phyloP scores from a whole-genome alignment of 2,329 filamentous ascomycete species.

The Xylariaceae sp. region DNA sequence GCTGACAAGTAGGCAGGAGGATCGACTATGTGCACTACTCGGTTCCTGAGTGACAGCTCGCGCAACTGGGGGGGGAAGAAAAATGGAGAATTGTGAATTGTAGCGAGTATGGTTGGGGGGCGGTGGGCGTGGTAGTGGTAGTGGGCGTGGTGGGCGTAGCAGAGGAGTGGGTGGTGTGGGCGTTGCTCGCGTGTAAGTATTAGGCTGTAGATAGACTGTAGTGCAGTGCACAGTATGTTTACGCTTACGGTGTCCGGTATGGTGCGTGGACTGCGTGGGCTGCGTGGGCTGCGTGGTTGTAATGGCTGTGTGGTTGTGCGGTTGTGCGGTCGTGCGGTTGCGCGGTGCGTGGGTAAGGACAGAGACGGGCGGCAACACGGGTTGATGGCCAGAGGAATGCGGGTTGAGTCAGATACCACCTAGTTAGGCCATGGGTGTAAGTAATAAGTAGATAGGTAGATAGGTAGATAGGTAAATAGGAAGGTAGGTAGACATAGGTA shows the following conservation, averaged over 20 bases:
- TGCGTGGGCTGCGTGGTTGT: background rate
- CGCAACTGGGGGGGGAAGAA: slow-evolving; percentile 22
- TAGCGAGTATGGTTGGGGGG: slow-evolving; percentile 21
- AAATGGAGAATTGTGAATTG: slow-evolving; percentile 24
- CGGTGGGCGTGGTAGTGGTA: slow-evolving; percentile 4
- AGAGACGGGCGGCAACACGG: background rate
- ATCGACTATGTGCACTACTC: slow-evolving; percentile 13
- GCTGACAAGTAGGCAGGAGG: slow-evolving; percentile 16
- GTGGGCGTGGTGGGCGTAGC: slow-evolving; percentile 10
- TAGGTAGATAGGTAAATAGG: background rate
- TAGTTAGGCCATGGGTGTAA: background rate
- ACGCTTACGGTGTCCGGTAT: no score
- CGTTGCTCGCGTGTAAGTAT: background rate
- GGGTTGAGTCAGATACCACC: background rate
- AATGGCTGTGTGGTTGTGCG: background rate
- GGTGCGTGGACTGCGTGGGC: background rate
- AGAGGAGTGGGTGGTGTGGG: slow-evolving; percentile 7
- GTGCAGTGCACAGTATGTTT: background rate
- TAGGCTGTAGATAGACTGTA: no score
- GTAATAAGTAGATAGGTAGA: background rate
- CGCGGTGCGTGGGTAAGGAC: background rate
- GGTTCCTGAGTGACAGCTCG: slow-evolving; percentile 27
- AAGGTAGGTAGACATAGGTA: background rate
- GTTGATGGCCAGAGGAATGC: no score
- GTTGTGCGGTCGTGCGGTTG: background rate